Percentiles rank a stretch among this genome's conserved stretches.
These are phyloP conservation scores for Tuber borchii DNA, from an alignment of 495 filamentous ascomycete species.

Conservation along the genomic window DNA sequence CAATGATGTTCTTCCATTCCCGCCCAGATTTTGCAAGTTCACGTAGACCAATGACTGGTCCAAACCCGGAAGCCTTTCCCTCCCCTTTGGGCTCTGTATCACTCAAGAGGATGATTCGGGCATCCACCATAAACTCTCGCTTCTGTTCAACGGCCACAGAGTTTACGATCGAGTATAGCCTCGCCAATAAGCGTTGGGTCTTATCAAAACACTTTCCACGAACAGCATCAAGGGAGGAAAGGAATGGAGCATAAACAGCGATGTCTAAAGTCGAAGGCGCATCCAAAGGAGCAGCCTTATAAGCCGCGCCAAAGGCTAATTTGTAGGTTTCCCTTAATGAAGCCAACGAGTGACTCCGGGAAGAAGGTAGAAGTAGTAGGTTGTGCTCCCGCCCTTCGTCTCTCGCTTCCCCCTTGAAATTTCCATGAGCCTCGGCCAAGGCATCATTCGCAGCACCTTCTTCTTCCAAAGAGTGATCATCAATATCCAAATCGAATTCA, in stretches of 20 bases:
- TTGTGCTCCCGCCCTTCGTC: conserved; percentile 19
- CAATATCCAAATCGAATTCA: conserved; percentile 35
- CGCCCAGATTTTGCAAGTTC: conserved; percentile 59
- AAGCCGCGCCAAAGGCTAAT: conserved; percentile 27
- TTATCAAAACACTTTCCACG: conserved; percentile 54
- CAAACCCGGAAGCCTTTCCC: conserved; percentile 47
- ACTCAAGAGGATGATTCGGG: conserved; percentile 65
- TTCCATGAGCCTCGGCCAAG: conserved; percentile 20
- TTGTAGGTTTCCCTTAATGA: conserved; percentile 26
- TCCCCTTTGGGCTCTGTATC: conserved; percentile 44
- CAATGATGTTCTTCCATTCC: conserved; percentile 64
- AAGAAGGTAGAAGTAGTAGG: conserved; percentile 28
- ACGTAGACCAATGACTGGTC: conserved; percentile 58
- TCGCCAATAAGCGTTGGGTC: conserved; percentile 64
- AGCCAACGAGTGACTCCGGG: conserved; percentile 21
- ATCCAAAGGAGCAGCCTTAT: conserved; percentile 24
- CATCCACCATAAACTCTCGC: conserved; percentile 66
- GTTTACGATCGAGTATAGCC: conserved; percentile 68
- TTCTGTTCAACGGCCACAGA: conserved; percentile 60
- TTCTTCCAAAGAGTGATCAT: conserved; percentile 34
- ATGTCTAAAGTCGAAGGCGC: conserved; percentile 27
- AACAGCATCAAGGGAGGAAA: conserved; percentile 45
- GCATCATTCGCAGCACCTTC: conserved; percentile 26
- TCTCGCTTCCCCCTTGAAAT: conserved; percentile 17
- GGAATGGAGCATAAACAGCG: conserved; percentile 43